Conservation (phyloP, 2,329 filamentous ascomycete species). For the Paecilomyces fulvus region DNA sequence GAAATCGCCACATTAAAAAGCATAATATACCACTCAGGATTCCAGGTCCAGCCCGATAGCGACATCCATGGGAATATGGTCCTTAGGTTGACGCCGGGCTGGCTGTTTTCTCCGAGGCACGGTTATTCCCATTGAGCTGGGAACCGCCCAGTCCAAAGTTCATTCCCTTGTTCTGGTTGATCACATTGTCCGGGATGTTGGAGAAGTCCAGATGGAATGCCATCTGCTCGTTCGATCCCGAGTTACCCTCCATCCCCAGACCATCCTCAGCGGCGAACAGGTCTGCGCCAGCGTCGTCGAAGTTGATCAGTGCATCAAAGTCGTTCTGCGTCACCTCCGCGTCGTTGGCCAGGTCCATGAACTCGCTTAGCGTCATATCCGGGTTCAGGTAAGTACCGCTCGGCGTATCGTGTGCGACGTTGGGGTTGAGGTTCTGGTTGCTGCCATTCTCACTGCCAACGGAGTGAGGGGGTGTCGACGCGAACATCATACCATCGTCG, state of each 20-base stretch:
- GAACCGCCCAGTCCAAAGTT: background rate
- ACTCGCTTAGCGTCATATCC: constrained; percentile 30
- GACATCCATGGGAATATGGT: constrained; percentile 11
- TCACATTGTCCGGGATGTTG: constrained; percentile 8
- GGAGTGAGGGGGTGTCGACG: constrained; percentile 34
- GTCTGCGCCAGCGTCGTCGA: constrained; percentile 33
- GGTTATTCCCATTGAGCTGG: background rate
- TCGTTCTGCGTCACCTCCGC: constrained; percentile 38
- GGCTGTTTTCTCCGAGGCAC: background rate
- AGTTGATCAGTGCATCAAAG: constrained; percentile 39
- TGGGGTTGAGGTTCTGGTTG: constrained; percentile 28
- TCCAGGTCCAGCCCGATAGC: constrained; percentile 10
- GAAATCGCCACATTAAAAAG: background rate
- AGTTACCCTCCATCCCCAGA: constrained; percentile 5
- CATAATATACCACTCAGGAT: background rate
- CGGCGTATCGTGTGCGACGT: constrained; percentile 18
- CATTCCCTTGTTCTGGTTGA: constrained; percentile 3
- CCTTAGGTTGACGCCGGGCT: background rate
- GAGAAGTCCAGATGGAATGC: constrained; percentile 10
- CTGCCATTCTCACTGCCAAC: constrained; percentile 36
- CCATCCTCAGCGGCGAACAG: constrained; percentile 24
- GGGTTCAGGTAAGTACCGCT: constrained; percentile 20
- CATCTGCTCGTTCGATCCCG: constrained; percentile 6
- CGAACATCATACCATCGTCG: constrained; percentile 23
- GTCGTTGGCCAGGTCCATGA: constrained; percentile 37